Evolutionary conservation across 2,329 filamentous ascomycete genomes (phyloP), one percentile per base, ranked within the genome.

Genomic region (Claviceps sp.): DNA sequence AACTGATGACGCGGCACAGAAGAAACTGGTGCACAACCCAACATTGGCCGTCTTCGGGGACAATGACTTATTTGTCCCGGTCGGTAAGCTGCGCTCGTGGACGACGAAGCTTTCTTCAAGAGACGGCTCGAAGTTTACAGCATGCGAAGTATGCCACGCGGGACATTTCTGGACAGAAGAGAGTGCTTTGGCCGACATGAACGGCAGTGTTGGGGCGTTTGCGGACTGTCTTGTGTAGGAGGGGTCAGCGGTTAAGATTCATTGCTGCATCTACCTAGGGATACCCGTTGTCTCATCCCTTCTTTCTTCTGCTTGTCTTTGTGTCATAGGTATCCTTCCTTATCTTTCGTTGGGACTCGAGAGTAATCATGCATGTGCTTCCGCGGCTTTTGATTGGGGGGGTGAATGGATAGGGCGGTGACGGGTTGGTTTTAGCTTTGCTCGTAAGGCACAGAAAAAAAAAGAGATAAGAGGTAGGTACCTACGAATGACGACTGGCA

Each of bases 31-130:
- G 1, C 64, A 67, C 2, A 74, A 82, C 59, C 73, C 75, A 1
- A 84, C 84, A 0, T 64, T 95, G 37, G 82, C 80, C 0, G 66
- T 95, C 0, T 95, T 83, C 61, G 91, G 90, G 1, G 79, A 84
- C 49, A 72, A 77, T 4, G 90, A 97, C 64, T 68, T 75, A 0
- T 94, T 96, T 57, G 82, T 86, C 1, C 77, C 82, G 1, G 72
- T 71, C 3, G 76, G 73, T 53, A 86, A 79, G 64, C 71, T 90
- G 58, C 74, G 77, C 11, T 68, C 72, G 1, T 95, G 90, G 90
- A 72, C 72, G 9, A 67, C 70, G 42, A 74, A 71, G 54, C 67
- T 90, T 45, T 64, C 67, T 18, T 63, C 65, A 13, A 59, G 58
- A 41, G 62, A 65, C 0, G 65, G 63, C 1, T 79, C 77, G 18